These are phyloP conservation scores for Clitocybe nebularis DNA, from an alignment of 1,284 basidiomycete genomes.

Conservation along the genomic window DNA sequence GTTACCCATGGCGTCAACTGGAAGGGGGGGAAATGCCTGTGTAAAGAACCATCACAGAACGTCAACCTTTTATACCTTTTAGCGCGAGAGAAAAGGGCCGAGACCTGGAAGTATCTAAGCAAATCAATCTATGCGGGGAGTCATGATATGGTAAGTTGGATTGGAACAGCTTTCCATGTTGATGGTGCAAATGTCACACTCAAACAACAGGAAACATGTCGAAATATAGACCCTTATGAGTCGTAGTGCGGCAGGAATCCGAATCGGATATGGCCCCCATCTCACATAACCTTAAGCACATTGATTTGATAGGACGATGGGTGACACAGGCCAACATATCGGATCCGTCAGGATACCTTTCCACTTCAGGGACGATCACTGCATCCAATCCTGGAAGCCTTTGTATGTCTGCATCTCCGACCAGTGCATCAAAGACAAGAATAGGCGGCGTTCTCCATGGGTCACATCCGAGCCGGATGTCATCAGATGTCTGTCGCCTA, in stretches of 20 bases:
- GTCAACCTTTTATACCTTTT: constrained; percentile 18
- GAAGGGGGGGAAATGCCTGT: no score
- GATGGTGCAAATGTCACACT: constrained; percentile 15
- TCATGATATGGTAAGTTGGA: constrained; percentile 11
- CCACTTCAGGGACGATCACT: constrained; percentile 1
- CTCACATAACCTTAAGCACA: constrained; percentile 5
- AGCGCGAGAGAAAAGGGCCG: neutral
- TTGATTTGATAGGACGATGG: constrained; percentile 10
- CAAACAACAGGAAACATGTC: constrained; percentile 11
- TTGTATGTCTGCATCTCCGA: constrained; percentile 4
- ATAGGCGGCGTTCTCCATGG: neutral
- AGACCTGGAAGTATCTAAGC: constrained; percentile 11
- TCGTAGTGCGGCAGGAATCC: constrained; percentile 8
- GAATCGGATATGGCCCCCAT: constrained; percentile 8
- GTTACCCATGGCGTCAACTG: constrained; percentile 37
- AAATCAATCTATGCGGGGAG: constrained; percentile 11
- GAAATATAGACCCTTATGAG: constrained; percentile 7
- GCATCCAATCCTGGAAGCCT: constrained; percentile 1
- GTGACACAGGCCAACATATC: constrained; percentile 7
- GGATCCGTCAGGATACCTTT: constrained; percentile 16
- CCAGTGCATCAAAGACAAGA: constrained; percentile 2
- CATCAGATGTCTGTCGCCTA: constrained; percentile 1
- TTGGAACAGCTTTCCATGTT: constrained; percentile 11
- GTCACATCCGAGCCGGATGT: neutral
- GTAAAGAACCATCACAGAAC: no score